phyloP scores from a whole-genome alignment of 2,329 filamentous ascomycete genomes.

The Orbilia brochopaga region DNA sequence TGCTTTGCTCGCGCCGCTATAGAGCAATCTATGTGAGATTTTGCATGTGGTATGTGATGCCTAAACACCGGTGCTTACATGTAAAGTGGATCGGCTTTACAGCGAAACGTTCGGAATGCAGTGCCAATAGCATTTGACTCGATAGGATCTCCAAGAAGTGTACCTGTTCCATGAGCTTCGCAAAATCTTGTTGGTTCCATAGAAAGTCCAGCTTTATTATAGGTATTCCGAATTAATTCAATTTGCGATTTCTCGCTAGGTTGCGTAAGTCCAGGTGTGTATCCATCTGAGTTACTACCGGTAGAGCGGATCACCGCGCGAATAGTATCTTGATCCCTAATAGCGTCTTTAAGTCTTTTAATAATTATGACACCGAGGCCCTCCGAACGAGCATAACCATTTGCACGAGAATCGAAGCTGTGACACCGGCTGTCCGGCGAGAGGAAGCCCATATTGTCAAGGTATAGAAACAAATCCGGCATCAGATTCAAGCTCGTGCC shows the following conservation, averaged over 20 bases:
- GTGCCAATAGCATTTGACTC: conserved; percentile 32
- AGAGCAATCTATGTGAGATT: neutral
- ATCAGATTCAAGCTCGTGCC: conserved; percentile 59
- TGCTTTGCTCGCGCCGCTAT: conserved; percentile 64
- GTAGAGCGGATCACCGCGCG: conserved; percentile 65
- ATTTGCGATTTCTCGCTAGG: conserved; percentile 62
- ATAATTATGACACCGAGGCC: conserved; percentile 66
- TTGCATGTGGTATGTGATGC: conserved; percentile 56
- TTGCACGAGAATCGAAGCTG: conserved; percentile 66
- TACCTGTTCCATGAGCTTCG: conserved; percentile 68
- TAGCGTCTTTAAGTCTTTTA: conserved; percentile 66
- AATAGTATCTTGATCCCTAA: conserved; percentile 66
- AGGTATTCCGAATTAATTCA: conserved; percentile 61
- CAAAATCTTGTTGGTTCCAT: conserved; percentile 57
- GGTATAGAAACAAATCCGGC: conserved; percentile 57
- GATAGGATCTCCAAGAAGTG: conserved; percentile 60
- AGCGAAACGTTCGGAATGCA: conserved; percentile 8
- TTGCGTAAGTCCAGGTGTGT: conserved; percentile 65
- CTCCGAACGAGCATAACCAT: conserved; percentile 71
- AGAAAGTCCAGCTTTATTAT: conserved; percentile 57
- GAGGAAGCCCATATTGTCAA: conserved; percentile 59
- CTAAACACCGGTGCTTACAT: too few species aligned
- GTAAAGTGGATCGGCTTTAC: conserved; percentile 17
- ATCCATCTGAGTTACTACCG: conserved; percentile 66
- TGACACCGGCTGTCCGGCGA: conserved; percentile 60